These are phyloP conservation scores for Phytophthora fragariaefolia DNA, from an alignment of 352 stramenopile species.

Conservation along the genomic window DNA sequence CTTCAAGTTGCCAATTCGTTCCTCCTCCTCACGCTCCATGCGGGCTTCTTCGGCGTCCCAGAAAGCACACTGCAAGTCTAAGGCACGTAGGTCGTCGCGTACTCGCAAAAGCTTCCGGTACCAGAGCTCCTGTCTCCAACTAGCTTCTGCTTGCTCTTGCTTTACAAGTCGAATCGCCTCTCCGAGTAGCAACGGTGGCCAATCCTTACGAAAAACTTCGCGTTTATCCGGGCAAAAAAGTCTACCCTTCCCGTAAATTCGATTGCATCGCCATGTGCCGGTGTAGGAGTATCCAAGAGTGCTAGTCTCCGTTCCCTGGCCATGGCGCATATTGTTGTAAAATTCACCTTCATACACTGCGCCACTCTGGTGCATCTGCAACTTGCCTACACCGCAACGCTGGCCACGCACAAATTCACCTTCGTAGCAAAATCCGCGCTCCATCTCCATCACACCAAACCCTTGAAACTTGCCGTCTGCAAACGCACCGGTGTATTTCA, in stretches of 20 bases:
- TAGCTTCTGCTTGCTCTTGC: conserved; percentile 31
- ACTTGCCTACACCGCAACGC: conserved; percentile 54
- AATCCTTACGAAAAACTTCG: conserved; percentile 56
- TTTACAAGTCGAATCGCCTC: conserved; percentile 66
- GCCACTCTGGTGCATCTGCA: conserved; percentile 49
- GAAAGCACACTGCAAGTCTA: conserved; percentile 68
- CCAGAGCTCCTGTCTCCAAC: conserved; percentile 48
- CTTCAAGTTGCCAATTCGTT: conserved; percentile 58
- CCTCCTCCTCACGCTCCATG: conserved; percentile 48
- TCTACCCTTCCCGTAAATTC: conserved; percentile 58
- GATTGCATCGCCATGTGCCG: conserved; percentile 59
- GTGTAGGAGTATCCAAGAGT: conserved; percentile 63
- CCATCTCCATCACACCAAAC: conserved; percentile 66
- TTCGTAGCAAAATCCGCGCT: conserved; percentile 58
- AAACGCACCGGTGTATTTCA: conserved; percentile 73
- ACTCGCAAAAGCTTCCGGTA: conserved; percentile 66
- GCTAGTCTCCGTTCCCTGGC: conserved; percentile 69
- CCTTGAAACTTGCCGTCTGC: conserved; percentile 65
- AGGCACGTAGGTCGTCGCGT: conserved; percentile 64
- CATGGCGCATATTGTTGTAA: conserved; percentile 64
- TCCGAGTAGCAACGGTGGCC: conserved; percentile 64
- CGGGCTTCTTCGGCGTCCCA: conserved; percentile 68
- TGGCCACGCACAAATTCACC: conserved; percentile 58
- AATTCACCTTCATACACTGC: conserved; percentile 75
- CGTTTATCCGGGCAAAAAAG: conserved; percentile 54